Conservation (phyloP, 2,329 filamentous ascomycete species). For the Lasiodiplodia hormozganensis region DNA sequence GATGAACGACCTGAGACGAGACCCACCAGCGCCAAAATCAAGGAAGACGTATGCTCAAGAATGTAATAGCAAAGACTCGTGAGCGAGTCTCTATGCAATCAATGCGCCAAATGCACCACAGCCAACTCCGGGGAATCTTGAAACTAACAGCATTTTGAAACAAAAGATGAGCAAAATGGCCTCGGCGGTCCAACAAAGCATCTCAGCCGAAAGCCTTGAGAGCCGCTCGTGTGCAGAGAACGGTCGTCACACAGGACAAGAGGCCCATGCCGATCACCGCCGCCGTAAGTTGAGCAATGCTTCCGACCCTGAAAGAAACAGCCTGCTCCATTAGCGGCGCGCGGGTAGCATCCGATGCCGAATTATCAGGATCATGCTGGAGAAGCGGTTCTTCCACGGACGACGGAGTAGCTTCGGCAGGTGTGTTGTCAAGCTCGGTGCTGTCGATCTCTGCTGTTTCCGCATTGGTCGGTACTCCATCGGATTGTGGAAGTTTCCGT, state of each 20-base stretch:
- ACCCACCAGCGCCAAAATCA: neutral
- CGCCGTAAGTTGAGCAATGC: neutral
- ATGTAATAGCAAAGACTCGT: neutral
- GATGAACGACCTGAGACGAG: conserved; percentile 11
- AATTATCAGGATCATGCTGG: neutral
- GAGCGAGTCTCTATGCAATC: neutral
- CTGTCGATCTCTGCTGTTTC: neutral
- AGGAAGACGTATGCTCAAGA: neutral
- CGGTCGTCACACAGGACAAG: neutral
- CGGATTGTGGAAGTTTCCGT: neutral
- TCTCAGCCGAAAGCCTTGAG: neutral
- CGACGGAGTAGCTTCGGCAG: neutral
- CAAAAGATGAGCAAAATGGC: neutral
- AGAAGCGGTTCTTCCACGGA: too few species aligned
- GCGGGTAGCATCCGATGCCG: neutral
- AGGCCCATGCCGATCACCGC: conserved; percentile 2
- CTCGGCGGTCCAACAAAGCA: neutral
- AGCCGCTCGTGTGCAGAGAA: neutral
- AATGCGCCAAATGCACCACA: neutral
- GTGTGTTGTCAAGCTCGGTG: neutral
- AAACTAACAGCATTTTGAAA: neutral
- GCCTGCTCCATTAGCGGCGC: neutral
- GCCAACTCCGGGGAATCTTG: neutral
- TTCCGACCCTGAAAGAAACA: neutral
- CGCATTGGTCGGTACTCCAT: neutral